These are phyloP conservation scores for Hymenoscyphus salicellus DNA, from an alignment of 2,329 filamentous ascomycete species.

Conservation along the genomic window DNA sequence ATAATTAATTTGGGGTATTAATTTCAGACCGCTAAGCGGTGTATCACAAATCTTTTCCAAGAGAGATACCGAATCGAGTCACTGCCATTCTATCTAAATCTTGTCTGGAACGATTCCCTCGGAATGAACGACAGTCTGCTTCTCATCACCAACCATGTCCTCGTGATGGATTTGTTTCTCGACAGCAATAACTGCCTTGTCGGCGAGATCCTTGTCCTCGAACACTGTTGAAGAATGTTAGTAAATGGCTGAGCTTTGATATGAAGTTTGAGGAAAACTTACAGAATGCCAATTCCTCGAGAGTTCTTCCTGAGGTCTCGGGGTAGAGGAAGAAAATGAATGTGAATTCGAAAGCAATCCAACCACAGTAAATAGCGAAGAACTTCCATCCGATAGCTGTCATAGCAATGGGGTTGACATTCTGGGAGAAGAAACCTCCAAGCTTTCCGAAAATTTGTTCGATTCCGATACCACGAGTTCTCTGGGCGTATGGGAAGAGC, in stretches of 20 bases:
- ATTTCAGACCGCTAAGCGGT: not conserved
- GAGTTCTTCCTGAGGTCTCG: slow-evolving; percentile 43
- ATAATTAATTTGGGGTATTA: not conserved
- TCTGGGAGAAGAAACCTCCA: slow-evolving; percentile 48
- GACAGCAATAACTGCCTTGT: slow-evolving; percentile 38
- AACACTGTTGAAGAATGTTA: slow-evolving; percentile 36
- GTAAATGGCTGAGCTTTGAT: slow-evolving; percentile 42
- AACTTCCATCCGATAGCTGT: slow-evolving; percentile 44
- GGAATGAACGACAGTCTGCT: not conserved
- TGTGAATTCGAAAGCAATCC: slow-evolving; percentile 42
- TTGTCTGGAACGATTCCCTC: not conserved
- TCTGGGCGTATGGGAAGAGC: slow-evolving; percentile 54
- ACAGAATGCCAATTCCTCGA: slow-evolving; percentile 47
- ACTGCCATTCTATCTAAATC: not conserved
- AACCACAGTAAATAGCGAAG: slow-evolving; percentile 44
- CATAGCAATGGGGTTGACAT: slow-evolving; percentile 46
- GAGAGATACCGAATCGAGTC: not conserved
- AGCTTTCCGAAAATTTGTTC: slow-evolving; percentile 38
- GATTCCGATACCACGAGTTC: slow-evolving; percentile 54
- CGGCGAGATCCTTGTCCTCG: slow-evolving; percentile 38
- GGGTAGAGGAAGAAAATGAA: slow-evolving; percentile 47
- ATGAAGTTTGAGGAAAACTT: slow-evolving; percentile 36
- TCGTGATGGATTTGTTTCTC: slow-evolving; percentile 36
- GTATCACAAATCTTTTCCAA: not conserved
- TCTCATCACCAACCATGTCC: not conserved